Evolutionary conservation across 208 protist genomes (phyloP).

Genomic region (Naegleria fowleri): DNA sequence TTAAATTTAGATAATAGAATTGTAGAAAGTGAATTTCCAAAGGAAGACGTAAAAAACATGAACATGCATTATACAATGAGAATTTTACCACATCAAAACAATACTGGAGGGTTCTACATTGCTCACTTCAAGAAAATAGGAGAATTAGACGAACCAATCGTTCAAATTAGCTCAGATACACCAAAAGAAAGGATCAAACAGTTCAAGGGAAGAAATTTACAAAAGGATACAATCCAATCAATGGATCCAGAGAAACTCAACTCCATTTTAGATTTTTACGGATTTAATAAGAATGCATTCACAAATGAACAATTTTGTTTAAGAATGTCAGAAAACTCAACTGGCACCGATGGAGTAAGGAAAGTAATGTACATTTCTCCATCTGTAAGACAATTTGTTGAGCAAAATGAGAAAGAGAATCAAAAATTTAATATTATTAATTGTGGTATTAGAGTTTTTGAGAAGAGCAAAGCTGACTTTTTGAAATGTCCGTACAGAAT

Average conservation of each 20-base stretch:
- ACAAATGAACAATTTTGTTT: background rate
- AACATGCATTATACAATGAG: conserved; percentile 80
- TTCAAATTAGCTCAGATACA: too few species aligned
- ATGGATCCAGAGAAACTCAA: background rate
- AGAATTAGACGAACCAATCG: background rate
- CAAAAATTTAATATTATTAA: conserved; percentile 3
- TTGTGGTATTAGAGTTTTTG: background rate
- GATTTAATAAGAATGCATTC: background rate
- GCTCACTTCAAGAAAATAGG: conserved; percentile 69
- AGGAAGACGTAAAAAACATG: conserved; percentile 44
- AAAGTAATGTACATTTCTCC: background rate
- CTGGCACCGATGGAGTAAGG: background rate
- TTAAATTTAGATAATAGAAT: background rate
- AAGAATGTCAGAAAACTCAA: background rate
- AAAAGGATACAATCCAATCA: background rate
- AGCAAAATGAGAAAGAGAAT: background rate
- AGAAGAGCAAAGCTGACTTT: background rate
- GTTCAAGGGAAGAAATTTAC: background rate
- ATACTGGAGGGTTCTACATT: conserved; percentile 94
- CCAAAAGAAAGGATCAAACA: background rate
- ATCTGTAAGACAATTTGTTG: background rate
- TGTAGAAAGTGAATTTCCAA: conserved; percentile 40
- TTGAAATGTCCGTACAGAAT: conserved; percentile 20
- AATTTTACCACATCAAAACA: conserved; percentile 82
- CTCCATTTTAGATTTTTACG: conserved; percentile 1